Evolutionary conservation across 2,329 filamentous ascomycete genomes (phyloP), one percentile per base, ranked within the genome.

Genomic region (Cladosporium halotolerans): DNA sequence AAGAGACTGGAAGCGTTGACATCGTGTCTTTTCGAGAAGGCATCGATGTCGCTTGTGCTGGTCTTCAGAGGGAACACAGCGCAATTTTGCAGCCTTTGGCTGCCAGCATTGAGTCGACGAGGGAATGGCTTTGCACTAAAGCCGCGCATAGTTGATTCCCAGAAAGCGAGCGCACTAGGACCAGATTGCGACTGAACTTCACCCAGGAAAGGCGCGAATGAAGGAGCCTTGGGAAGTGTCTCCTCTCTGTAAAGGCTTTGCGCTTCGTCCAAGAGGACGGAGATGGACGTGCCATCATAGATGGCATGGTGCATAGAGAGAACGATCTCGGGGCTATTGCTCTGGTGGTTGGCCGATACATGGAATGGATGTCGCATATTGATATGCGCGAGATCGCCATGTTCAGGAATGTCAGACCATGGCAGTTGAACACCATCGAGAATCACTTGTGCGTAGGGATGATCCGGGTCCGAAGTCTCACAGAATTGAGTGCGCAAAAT

Each of bases 221-320:
- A 66, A 0, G 81, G 70, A 0, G 81, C 66, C 0, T 73, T 57
- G 0, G 73, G 68, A 1, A 93, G 70, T 0, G 61, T 7, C 0
- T 69, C 49, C 0, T 75, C 77, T 1, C 67, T 56, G 33, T 84
- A 82, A 3, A 80, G 57, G 2, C 73, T 66, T 61, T 93, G 83
- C 1, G 95, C 73, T 62, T 96, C 90, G 0, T 79, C 68, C 19
- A 92, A 77, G 0, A 96, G 73, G 8, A 77, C 75, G 1, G 77
- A 73, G 63, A 96, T 85, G 0, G 89, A 89, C 34, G 86, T 82
- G 0, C 86, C 91, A 69, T 96, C 91, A 62, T 96, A 95, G 0
- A 96, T 73, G 2, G 89, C 88, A 70, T 96, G 91, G 62, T 96
- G 90, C 61, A 83, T 82, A 18, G 73, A 74, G 45, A 84, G 71